Evolutionary conservation across 805 yeast genomes (phyloP).

Genomic region (Candida peoriensis): DNA sequence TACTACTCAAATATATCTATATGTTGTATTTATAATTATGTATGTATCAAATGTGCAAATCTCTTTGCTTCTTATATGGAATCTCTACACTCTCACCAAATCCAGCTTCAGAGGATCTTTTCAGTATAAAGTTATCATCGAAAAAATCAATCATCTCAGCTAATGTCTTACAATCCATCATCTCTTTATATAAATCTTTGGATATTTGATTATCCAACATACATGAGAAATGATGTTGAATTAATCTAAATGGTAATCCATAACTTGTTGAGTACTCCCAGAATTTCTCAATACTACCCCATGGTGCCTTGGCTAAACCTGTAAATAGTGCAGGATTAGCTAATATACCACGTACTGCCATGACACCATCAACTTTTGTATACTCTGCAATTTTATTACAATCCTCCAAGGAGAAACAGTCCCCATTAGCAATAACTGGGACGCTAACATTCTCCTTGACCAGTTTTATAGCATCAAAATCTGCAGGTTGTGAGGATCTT

Average conservation of each 20-base stretch:
- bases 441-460: constrained; percentile 46
- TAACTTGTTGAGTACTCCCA: constrained; percentile 73
- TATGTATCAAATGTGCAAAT: constrained; percentile 27
- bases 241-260: constrained; percentile 79
- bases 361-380: constrained; percentile 87
- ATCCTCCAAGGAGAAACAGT: constrained; percentile 68
- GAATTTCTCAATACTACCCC: constrained; percentile 85
- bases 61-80: constrained; percentile 31
- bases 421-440: constrained; percentile 98
- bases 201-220: constrained; percentile 64
- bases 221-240: constrained; percentile 84
- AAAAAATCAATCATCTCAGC: constrained; percentile 78
- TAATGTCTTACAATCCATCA: constrained; percentile 58
- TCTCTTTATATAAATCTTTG: constrained; percentile 44
- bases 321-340: constrained; percentile 85
- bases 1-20: too few relatives aligned
- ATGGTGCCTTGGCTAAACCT: constrained; percentile 71
- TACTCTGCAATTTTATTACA: constrained; percentile 52
- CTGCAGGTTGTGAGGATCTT: constrained; percentile 77
- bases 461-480: constrained; percentile 72
- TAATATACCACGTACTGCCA: constrained; percentile 90
- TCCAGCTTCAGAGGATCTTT: constrained; percentile 61
- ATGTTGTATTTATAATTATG: too few relatives aligned
- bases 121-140: constrained; percentile 62
- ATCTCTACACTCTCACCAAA: constrained; percentile 55